These are phyloP conservation scores for Geranium rotundifolium DNA, from an alignment of 345 rosid genomes.

Conservation along the genomic window DNA sequence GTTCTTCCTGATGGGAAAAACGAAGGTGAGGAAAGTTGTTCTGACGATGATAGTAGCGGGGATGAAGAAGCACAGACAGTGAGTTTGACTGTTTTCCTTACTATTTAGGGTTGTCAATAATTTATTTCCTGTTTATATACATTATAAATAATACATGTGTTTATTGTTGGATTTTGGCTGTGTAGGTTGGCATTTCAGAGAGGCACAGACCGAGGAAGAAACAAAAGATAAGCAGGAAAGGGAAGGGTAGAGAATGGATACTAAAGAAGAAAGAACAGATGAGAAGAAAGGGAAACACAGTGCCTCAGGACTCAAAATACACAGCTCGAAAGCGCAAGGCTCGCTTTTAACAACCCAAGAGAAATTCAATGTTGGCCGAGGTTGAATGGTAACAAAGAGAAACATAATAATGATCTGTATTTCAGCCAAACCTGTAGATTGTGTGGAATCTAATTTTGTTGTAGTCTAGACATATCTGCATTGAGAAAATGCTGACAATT, in stretches of 20 bases:
- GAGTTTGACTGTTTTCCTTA: slow-evolving; percentile 3
- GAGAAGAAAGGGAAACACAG: slow-evolving; percentile 66
- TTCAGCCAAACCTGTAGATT: too few relatives aligned
- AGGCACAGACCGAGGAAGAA: slow-evolving; percentile 72
- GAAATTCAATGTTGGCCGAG: too few relatives aligned
- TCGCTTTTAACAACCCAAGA: slow-evolving; percentile 33
- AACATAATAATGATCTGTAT: too few relatives aligned
- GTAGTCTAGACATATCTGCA: too few relatives aligned
- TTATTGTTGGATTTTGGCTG: neutral
- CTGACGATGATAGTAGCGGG: slow-evolving; percentile 49
- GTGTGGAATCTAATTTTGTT: too few relatives aligned
- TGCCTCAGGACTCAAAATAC: slow-evolving; percentile 70
- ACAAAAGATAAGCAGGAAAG: slow-evolving; percentile 56
- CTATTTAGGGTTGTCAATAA: too few relatives aligned
- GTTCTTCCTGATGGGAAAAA: slow-evolving; percentile 39
- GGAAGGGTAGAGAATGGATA: slow-evolving; percentile 68
- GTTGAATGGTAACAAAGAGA: too few relatives aligned
- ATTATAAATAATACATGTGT: neutral
- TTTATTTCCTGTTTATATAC: too few relatives aligned
- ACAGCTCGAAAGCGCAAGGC: slow-evolving; percentile 76
- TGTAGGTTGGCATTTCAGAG: slow-evolving; percentile 56
- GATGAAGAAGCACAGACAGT: slow-evolving; percentile 61
- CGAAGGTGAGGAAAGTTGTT: slow-evolving; percentile 44
- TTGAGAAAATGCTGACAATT: too few relatives aligned
- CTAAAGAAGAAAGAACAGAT: slow-evolving; percentile 78